Evolutionary conservation across 257 asterid genomes (phyloP), one percentile per base, ranked within the genome.

Genomic region (Plantago elongata): DNA sequence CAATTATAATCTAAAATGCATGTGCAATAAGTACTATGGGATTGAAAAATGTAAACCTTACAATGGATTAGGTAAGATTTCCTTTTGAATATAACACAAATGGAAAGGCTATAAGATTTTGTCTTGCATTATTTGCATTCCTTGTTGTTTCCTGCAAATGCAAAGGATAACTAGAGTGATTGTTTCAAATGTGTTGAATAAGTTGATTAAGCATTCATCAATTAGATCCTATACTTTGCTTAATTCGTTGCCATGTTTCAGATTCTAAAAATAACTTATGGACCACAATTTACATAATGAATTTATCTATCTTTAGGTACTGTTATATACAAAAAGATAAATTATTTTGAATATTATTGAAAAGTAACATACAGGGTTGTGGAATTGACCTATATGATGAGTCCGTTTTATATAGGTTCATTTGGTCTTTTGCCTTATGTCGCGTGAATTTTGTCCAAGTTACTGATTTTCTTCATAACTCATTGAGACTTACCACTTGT

Each of bases 181-280:
- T 9, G 30, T 59, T 43, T 45, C 38, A 44, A 30, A 60, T 60
- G 52, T 52, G 27, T 22, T 22, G 43, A 54, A 22, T 27, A 40
- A 9, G 5, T 27, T 54, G n/a, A 43, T 54, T 22, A 34, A 52
- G 37, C 40, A 52, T 52, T 11, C 9, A 52, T 4, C 22, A n/a
- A 22, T 13, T 13, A 52, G 37, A 52, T 52, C 16, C 7, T 37
- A 60, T 45, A 30, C 27, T 22, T 7, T 57, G 48, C 18, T 57
- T 37, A 37, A 22, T 37, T 38, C 1, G 50, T 59, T 44, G 9
- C 64, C 14, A 43, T 59, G n/a, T 59, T 59, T 43, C 11, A 45
- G 52, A 60, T 60, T 16, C 64, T 45, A 60, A 60, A 60, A 43
- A 60, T 60, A 60, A 30, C 40, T 15, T 9, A 46, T 22, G 64